phyloP scores from a whole-genome alignment of 2,329 filamentous ascomycete genomes.

The Aspergillus glaucus region DNA sequence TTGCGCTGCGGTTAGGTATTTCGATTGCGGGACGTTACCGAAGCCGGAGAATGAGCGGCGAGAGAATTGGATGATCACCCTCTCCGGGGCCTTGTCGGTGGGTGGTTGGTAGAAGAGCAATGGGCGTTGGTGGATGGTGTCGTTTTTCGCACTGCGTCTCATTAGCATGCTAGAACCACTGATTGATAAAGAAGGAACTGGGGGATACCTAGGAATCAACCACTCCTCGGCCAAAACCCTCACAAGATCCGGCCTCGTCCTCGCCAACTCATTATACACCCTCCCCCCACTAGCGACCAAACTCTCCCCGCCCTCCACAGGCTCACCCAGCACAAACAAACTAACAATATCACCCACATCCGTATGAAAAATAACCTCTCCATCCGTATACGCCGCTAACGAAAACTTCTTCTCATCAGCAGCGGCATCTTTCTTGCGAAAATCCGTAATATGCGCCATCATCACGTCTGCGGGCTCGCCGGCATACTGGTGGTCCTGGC shows the following conservation, averaged over 20 bases:
- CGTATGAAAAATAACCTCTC: slow-evolving; percentile 44
- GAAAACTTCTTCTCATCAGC: neutral
- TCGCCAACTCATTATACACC: slow-evolving; percentile 47
- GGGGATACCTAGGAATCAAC: slow-evolving; percentile 14
- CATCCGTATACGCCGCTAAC: slow-evolving; percentile 22
- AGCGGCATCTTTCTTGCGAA: neutral
- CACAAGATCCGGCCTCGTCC: slow-evolving; percentile 44
- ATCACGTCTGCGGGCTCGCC: slow-evolving; percentile 21
- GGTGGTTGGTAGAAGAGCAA: slow-evolving; percentile 50
- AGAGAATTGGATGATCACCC: slow-evolving; percentile 52
- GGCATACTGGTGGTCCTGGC: neutral
- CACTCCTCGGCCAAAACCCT: slow-evolving; percentile 40
- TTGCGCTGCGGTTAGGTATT: neutral
- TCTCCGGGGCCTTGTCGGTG: slow-evolving; percentile 39
- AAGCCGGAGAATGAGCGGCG: slow-evolving; percentile 50
- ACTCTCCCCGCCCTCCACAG: slow-evolving; percentile 43
- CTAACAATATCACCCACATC: slow-evolving; percentile 47
- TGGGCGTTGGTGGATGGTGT: slow-evolving; percentile 26
- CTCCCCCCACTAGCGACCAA: slow-evolving; percentile 44
- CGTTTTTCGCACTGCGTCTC: neutral
- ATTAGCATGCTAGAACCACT: neutral
- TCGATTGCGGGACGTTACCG: neutral
- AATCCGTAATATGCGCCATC: slow-evolving; percentile 23
- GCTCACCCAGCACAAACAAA: slow-evolving; percentile 37
- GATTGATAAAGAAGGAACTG: neutral